These are phyloP conservation scores for Yamagishiella unicocca DNA, from an alignment of 139 green algal genomes.

Conservation along the genomic window DNA sequence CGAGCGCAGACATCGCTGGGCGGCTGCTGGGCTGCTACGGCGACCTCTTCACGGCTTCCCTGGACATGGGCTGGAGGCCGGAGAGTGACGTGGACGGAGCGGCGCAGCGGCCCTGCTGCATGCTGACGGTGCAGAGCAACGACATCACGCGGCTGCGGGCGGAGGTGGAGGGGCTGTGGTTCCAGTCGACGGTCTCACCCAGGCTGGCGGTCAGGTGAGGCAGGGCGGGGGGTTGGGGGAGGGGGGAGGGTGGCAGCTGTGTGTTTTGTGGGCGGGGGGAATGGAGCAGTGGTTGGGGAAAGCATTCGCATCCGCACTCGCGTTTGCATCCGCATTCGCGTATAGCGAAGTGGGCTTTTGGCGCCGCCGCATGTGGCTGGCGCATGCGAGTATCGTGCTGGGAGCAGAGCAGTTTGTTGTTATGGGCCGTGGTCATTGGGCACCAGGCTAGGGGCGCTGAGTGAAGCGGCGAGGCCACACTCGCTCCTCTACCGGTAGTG, in stretches of 20 bases:
- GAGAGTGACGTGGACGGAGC: constrained; percentile 3
- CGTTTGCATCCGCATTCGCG: too few species aligned
- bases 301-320: too few species aligned
- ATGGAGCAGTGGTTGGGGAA: too few species aligned
- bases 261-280: too few species aligned
- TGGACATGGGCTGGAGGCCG: constrained; percentile 46
- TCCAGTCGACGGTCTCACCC: constrained; percentile 69
- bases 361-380: too few species aligned
- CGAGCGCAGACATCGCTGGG: constrained; percentile 58
- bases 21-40: constrained; percentile 75
- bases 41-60: constrained; percentile 66
- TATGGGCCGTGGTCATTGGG: too few species aligned
- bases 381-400: too few species aligned
- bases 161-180: constrained; percentile 74
- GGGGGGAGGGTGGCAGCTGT: background rate
- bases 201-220: constrained; percentile 61
- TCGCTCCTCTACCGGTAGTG: too few species aligned
- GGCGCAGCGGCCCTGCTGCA: constrained; percentile 49
- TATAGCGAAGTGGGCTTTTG: too few species aligned
- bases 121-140: constrained; percentile 76
- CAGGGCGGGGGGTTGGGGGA: background rate
- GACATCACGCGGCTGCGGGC: constrained; percentile 76
- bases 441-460: too few species aligned
- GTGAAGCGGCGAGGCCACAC: too few species aligned
- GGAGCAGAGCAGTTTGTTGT: too few species aligned